A percentile compares a stretch with the other conserved stretches of the same genome.
These are phyloP conservation scores for Alternaria alternata DNA, from an alignment of 2,329 filamentous ascomycete genomes.

Conservation along the genomic window DNA sequence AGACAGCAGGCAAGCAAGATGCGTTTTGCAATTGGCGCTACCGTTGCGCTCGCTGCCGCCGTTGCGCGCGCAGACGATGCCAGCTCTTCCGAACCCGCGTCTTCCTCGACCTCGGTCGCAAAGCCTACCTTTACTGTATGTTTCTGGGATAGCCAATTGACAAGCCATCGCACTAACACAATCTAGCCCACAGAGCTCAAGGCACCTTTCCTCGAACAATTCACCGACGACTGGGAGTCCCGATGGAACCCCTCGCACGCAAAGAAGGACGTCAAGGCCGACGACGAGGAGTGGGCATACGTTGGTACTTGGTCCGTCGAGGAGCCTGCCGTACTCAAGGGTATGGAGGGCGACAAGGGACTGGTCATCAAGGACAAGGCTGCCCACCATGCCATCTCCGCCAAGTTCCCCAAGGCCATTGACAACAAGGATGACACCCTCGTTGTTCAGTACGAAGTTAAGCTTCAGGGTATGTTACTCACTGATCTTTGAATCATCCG, in stretches of 20 bases:
- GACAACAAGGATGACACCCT: slow-evolving; percentile 97
- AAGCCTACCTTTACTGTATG: slow-evolving; percentile 89
- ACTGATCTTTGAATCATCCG: too few relatives aligned
- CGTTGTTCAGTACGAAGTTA: slow-evolving; percentile 98
- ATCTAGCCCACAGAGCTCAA: slow-evolving; percentile 85
- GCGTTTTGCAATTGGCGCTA: slow-evolving; percentile 76
- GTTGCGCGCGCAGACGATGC: slow-evolving; percentile 73
- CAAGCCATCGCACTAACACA: slow-evolving; percentile 25
- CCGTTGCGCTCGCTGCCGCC: slow-evolving; percentile 73
- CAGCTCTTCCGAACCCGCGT: slow-evolving; percentile 56
- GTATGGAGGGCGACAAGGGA: slow-evolving; percentile 93
- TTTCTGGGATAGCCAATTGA: slow-evolving; percentile 25
- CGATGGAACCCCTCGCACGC: slow-evolving; percentile 95
- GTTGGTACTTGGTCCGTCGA: slow-evolving; percentile 96
- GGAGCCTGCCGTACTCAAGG: slow-evolving; percentile 89
- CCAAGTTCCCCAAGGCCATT: slow-evolving; percentile 96
- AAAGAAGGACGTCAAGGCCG: slow-evolving; percentile 87
- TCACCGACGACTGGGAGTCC: slow-evolving; percentile 93
- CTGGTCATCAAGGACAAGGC: slow-evolving; percentile 98
- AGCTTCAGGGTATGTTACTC: slow-evolving; percentile 84
- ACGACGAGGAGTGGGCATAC: slow-evolving; percentile 92
- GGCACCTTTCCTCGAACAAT: slow-evolving; percentile 97
- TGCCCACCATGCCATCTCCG: slow-evolving; percentile 98
- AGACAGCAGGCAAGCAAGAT: slow-evolving; percentile 48
- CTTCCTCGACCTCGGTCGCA: slow-evolving; percentile 66